These are phyloP conservation scores for Waltergamsia citrina DNA, from an alignment of 2,329 filamentous ascomycete genomes.

Conservation along the genomic window DNA sequence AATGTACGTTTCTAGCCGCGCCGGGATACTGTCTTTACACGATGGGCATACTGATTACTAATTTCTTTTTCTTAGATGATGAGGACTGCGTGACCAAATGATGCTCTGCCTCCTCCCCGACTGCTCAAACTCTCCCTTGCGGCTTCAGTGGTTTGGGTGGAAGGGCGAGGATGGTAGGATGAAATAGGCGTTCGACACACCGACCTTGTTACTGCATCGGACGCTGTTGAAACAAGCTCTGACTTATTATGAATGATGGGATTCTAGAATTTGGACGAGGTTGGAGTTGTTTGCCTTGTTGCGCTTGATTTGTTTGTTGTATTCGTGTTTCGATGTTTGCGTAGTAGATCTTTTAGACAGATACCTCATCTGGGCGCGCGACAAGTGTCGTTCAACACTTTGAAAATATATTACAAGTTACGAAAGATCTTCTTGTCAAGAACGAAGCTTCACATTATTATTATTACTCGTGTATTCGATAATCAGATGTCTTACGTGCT, in stretches of 20 bases:
- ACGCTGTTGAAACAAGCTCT: constrained; percentile 98
- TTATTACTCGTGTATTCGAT: too few relatives aligned
- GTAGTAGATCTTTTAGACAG: too few relatives aligned
- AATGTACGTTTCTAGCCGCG: constrained; percentile 57
- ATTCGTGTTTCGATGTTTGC: too few relatives aligned
- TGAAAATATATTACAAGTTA: too few relatives aligned
- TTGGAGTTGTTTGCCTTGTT: neutral
- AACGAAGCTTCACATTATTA: too few relatives aligned
- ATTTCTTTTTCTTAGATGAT: constrained; percentile 65
- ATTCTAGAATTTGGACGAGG: neutral
- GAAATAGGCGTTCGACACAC: constrained; percentile 99
- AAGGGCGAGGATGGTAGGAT: constrained; percentile 59
- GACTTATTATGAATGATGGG: constrained; percentile 47
- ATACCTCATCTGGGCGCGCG: too few relatives aligned
- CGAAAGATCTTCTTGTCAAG: too few relatives aligned
- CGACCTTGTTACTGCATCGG: constrained; percentile 91
- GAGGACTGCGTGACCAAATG: constrained; percentile 98
- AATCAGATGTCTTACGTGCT: too few relatives aligned
- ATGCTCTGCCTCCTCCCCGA: constrained; percentile 59
- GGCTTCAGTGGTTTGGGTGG: constrained; percentile 82
- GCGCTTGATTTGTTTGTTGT: neutral
- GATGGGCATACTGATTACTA: too few relatives aligned
- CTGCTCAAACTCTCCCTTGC: constrained; percentile 71
- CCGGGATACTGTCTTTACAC: neutral
- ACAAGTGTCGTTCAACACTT: constrained; percentile 1